Conservation (phyloP, 805 yeast species). For the Tanozyma kutaoensis region DNA sequence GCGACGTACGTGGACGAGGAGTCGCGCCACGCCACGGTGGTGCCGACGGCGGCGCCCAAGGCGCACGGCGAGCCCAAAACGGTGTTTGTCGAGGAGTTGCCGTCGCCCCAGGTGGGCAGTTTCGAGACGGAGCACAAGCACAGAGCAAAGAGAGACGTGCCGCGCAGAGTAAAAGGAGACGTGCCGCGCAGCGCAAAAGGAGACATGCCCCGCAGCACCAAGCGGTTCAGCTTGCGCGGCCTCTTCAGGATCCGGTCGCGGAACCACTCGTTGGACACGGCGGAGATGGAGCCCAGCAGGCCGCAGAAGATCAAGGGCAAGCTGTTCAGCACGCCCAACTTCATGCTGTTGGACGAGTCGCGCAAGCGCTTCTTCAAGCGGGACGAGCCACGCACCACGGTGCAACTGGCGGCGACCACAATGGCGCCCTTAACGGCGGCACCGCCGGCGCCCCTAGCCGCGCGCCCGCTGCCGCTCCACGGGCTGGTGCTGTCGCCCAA, state of each 20-base stretch:
- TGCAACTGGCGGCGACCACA: neutral
- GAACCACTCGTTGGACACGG: conserved; percentile 9
- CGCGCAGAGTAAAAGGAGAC: too few relatives aligned
- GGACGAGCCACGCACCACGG: conserved; percentile 3
- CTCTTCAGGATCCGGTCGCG: conserved; percentile 25
- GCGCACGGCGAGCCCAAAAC: too few relatives aligned
- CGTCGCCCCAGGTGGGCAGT: too few relatives aligned
- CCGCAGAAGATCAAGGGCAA: neutral
- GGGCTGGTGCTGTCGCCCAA: neutral
- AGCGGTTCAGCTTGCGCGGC: conserved; percentile 24
- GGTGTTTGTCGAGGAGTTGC: too few relatives aligned
- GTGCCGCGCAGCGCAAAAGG: too few relatives aligned
- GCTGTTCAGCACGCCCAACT: neutral
- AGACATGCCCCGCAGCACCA: too few relatives aligned
- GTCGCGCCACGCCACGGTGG: too few relatives aligned
- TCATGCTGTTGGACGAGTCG: conserved; percentile 2
- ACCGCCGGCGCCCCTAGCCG: neutral
- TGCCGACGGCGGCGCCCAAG: too few relatives aligned
- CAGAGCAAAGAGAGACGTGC: too few relatives aligned
- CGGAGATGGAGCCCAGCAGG: conserved; percentile 2
- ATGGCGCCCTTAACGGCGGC: neutral
- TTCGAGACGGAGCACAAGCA: too few relatives aligned
- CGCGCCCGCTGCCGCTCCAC: neutral
- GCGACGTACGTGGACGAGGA: too few relatives aligned
- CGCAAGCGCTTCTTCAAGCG: conserved; percentile 11